A percentile compares a stretch with the other conserved stretches of the same genome.
phyloP scores from a whole-genome alignment of 345 rosid genomes.

The Citrus cavaleriei region DNA sequence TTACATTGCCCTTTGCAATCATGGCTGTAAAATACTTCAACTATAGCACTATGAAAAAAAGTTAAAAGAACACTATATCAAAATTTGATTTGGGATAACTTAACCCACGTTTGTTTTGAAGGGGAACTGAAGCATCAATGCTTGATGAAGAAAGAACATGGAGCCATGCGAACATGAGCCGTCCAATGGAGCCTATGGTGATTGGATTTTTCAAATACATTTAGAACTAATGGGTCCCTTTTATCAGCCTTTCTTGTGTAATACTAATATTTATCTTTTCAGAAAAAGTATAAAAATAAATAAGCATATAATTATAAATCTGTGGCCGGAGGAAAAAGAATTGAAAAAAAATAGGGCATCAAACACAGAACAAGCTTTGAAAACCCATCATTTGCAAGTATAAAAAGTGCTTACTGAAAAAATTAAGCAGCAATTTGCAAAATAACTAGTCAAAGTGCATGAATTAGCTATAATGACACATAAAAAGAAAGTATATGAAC shows the following conservation, averaged over 20 bases:
- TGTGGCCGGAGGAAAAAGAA: slow-evolving; percentile 2
- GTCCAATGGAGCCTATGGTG: not conserved
- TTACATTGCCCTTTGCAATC: not conserved
- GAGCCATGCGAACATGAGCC: slow-evolving; percentile 18
- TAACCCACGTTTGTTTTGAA: not conserved
- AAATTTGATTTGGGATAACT: not conserved
- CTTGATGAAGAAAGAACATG: not conserved
- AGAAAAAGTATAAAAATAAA: not conserved
- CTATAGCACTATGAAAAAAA: not conserved
- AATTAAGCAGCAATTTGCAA: slow-evolving; percentile 3
- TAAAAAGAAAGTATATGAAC: slow-evolving; percentile 22
- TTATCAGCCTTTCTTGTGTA: slow-evolving; percentile 14
- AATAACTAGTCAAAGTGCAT: slow-evolving; percentile 20
- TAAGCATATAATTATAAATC: not conserved
- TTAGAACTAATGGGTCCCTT: slow-evolving; percentile 21
- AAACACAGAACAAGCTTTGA: not conserved
- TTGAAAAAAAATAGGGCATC: not conserved
- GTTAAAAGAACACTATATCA: not conserved
- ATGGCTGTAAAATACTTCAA: not conserved
- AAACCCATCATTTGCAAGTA: not conserved
- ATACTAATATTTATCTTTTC: slow-evolving; percentile 2
- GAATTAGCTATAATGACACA: slow-evolving; percentile 20
- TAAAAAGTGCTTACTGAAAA: not conserved
- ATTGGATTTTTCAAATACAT: not conserved
- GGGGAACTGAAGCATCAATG: not conserved